These are phyloP conservation scores for Vaccinium corymbosum DNA, from an alignment of 148 eudicot genomes.

Conservation along the genomic window DNA sequence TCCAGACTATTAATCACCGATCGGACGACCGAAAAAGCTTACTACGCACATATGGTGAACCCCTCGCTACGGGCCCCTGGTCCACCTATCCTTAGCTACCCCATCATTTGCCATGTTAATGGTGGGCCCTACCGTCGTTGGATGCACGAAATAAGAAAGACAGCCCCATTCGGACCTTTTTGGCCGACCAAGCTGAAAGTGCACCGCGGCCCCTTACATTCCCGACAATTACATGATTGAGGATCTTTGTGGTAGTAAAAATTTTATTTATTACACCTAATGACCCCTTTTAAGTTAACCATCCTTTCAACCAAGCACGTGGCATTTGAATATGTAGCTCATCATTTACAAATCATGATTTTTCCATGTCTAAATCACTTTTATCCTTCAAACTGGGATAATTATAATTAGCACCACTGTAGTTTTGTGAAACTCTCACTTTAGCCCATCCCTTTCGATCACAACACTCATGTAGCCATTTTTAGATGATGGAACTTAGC, in stretches of 20 bases:
- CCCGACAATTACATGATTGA: constrained; percentile 7
- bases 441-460: too few species aligned
- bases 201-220: not conserved
- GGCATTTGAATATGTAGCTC: not conserved
- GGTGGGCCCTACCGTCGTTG: not conserved
- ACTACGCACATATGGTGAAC: too few species aligned
- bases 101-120: not conserved
- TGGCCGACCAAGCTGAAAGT: not conserved
- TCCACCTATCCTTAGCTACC: too few species aligned
- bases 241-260: not conserved
- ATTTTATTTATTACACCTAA: not conserved
- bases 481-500: too few species aligned
- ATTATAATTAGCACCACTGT: too few species aligned
- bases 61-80: too few species aligned
- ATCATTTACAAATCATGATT: not conserved
- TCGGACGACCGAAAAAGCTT: too few species aligned
- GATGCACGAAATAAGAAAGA: not conserved
- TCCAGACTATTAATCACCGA: too few species aligned
- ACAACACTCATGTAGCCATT: too few species aligned
- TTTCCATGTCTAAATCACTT: not conserved
- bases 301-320: constrained; percentile 11
- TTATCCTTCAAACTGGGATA: too few species aligned
- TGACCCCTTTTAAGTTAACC: not conserved
- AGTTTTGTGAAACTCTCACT: too few species aligned
- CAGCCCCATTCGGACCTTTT: not conserved